A percentile compares a stretch with the other conserved stretches of the same genome.
Evolutionary conservation across 305 asterid species (phyloP).

Genomic region (Solanum hybrid): DNA sequence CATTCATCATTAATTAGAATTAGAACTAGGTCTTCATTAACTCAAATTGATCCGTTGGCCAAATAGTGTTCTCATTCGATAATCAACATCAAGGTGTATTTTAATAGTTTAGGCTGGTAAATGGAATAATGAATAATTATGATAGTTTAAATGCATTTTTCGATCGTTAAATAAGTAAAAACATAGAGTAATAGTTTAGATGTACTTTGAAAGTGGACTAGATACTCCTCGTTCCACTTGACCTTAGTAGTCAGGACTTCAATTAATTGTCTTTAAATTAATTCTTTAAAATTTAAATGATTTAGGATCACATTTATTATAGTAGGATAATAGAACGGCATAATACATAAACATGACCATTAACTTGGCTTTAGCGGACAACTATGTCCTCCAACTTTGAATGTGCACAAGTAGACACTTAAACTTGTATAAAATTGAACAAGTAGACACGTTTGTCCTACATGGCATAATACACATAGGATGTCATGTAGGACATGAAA

Average conservation of each 20-base stretch:
- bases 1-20: neutral
- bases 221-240: neutral
- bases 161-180: neutral
- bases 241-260: neutral
- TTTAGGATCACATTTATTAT: neutral
- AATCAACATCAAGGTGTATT: neutral
- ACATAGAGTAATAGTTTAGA: neutral
- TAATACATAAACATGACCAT: too few species aligned
- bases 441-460: too few species aligned
- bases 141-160: neutral
- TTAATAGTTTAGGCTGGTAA: neutral
- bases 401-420: too few species aligned
- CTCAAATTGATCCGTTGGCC: neutral
- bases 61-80: neutral
- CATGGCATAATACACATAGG: too few species aligned
- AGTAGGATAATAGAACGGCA: neutral
- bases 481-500: too few species aligned
- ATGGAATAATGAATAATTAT: neutral
- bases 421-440: too few species aligned
- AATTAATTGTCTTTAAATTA: neutral
- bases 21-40: neutral
- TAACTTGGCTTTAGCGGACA: too few species aligned
- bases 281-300: neutral
- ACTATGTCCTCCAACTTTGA: too few species aligned
- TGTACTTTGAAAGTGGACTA: neutral